Evolutionary conservation across 2,329 filamentous ascomycete genomes (phyloP), one percentile per base, ranked within the genome.

Genomic region (Ophiocordyceps camponoti-leonardi): DNA sequence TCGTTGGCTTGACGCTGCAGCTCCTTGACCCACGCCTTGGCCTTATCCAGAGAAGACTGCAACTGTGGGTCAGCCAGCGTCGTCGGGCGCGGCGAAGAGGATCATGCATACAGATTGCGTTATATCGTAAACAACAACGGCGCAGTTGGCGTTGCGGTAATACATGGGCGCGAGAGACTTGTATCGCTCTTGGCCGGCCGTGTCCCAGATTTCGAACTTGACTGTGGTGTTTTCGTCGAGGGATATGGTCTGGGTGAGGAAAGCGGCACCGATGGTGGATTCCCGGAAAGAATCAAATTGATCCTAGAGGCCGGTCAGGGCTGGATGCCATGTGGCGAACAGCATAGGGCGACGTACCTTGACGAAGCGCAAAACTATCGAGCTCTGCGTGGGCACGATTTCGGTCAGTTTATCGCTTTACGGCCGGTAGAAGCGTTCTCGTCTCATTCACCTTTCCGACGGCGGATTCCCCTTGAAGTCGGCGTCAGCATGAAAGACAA

Each of bases 121-220:
- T 60, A 98, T 96, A 68, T 98, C 92, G 67, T 98, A 98, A 53
- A 98, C 92, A 43, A 98, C 90, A 30, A 98, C 90, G 48, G 93
- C 92, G 68, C 92, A 96, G 77, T 98, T 96, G 56, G 93, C 93
- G 64, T 98, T 98, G 57, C 93, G 75, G 71, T 98, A 98, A 73
- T 98, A 98, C 92, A 98, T 98, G 57, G 92, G 92, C 31, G 92
- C 92, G 53, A 98, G 74, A 13, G 92, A 96, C 74, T 96, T 96
- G 77, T 96, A 98, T 60, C 93, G 80, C 68, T 98, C 92, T 69
- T 98, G 92, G 51, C 92, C 92, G 51, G 92, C 92, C 11, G 92
- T 98, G 67, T 95, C 88, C 88, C 92, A 98, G 62, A 98, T 98
- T 68, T 98, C 92, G 61, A 98, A 98, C 73, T 98, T 98, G 67